Percentiles rank a stretch among this genome's conserved stretches.
These are phyloP conservation scores for Lolium rigidum DNA, from an alignment of 176 grass and related monocot genomes.

Conservation along the genomic window DNA sequence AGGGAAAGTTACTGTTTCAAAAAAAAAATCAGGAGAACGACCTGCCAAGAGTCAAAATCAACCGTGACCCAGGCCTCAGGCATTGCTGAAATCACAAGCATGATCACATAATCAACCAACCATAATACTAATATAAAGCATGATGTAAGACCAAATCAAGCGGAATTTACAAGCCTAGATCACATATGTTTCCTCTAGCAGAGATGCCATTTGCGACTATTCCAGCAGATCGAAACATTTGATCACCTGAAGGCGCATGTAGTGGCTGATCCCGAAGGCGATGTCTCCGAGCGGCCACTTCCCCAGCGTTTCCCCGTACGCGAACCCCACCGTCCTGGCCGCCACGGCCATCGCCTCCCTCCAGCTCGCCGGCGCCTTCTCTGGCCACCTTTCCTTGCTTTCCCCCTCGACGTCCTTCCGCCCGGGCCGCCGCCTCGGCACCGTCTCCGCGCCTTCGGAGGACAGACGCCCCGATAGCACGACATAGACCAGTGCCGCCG, in stretches of 20 bases:
- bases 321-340: constrained; percentile 52
- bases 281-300: constrained; percentile 75
- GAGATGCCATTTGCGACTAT: background rate
- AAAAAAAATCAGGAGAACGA: background rate
- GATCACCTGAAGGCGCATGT: constrained; percentile 65
- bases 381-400: constrained; percentile 48
- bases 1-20: background rate
- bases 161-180: background rate
- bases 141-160: background rate
- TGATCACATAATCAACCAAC: background rate
- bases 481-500: constrained; percentile 56
- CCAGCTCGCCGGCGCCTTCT: constrained; percentile 61
- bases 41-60: background rate
- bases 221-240: background rate
- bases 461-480: constrained; percentile 53
- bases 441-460: background rate
- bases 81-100: background rate
- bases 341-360: constrained; percentile 42
- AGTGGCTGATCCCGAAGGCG: constrained; percentile 76
- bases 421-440: background rate
- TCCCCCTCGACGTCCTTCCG: background rate
- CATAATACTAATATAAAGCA: background rate
- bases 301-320: constrained; percentile 70
- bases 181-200: background rate
- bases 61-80: background rate